These are phyloP conservation scores for Cryptomeria japonica DNA, from an alignment of 75 land plant species.

Conservation along the genomic window DNA sequence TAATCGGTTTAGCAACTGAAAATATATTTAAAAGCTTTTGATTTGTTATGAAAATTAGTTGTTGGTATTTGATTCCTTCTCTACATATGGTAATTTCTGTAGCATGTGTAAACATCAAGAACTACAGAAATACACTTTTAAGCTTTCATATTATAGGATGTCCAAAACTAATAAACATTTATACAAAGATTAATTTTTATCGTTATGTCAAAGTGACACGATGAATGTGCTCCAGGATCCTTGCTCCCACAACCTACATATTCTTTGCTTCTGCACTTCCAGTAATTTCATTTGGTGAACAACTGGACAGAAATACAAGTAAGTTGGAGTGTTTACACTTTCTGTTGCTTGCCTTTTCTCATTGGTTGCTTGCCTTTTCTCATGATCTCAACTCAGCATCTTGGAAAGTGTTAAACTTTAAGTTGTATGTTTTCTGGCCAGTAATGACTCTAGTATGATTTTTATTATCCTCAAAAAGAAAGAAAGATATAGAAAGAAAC, in stretches of 20 bases:
- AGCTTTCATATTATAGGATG: not conserved
- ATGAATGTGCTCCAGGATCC: slow-evolving; percentile 50
- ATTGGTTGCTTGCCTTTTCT: not conserved
- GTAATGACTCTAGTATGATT: not conserved
- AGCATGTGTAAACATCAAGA: not conserved
- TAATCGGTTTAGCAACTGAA: not conserved
- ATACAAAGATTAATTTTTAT: not conserved
- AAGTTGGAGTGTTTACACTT: slow-evolving; percentile 9
- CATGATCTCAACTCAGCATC: not conserved
- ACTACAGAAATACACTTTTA: not conserved
- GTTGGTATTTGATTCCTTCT: not conserved
- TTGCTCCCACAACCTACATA: slow-evolving; percentile 94
- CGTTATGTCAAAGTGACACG: not conserved
- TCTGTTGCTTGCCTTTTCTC: not conserved
- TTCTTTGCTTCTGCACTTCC: slow-evolving; percentile 98
- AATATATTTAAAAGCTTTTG: not conserved
- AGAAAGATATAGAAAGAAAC: not conserved
- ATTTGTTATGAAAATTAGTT: not conserved
- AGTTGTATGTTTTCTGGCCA: not conserved
- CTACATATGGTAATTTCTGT: not conserved
- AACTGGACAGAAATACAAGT: slow-evolving; percentile 89
- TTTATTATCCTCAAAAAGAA: not conserved
- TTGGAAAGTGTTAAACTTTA: not conserved
- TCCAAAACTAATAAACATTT: not conserved
- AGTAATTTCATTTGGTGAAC: slow-evolving; percentile 97